Percentiles rank a stretch among this genome's conserved stretches.
Evolutionary conservation across 148 eudicot genomes (phyloP).

Genomic region (Agrostemma githago): DNA sequence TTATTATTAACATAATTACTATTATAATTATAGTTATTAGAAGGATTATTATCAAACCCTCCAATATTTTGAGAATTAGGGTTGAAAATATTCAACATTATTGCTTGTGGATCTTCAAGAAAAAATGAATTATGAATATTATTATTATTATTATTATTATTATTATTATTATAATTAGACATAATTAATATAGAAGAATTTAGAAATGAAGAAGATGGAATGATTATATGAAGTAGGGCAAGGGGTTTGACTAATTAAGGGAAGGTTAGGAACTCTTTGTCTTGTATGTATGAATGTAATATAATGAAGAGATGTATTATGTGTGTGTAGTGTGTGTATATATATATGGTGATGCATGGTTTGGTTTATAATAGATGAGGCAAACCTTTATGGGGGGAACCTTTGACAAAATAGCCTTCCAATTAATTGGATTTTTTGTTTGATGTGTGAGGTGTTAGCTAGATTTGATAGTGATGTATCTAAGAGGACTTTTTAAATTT

Average conservation of each 20-base stretch:
- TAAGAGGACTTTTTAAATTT: constrained; percentile 4
- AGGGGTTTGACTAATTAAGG: constrained; percentile 21
- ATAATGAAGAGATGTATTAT: constrained; percentile 18
- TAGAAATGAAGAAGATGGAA: not conserved
- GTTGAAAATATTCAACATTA: constrained; percentile 13
- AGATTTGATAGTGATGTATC: constrained; percentile 4
- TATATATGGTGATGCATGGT: constrained; percentile 5
- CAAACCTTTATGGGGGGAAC: constrained; percentile 10
- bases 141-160: constrained; percentile 3
- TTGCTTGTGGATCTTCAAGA: constrained; percentile 23
- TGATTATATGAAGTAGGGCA: constrained; percentile 10
- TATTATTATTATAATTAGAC: constrained; percentile 24
- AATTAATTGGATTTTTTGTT: constrained; percentile 20
- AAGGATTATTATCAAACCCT: not conserved
- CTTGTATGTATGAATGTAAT: constrained; percentile 14
- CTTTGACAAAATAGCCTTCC: constrained; percentile 29
- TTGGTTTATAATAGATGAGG: constrained; percentile 3
- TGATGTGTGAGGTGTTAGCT: constrained; percentile 21
- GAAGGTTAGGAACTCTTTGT: constrained; percentile 23
- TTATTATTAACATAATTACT: not conserved
- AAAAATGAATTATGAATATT: not conserved
- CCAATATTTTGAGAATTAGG: constrained; percentile 9
- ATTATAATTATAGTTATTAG: not conserved
- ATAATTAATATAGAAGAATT: constrained; percentile 11
- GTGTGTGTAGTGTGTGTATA: not conserved